Evolutionary conservation across 2,329 filamentous ascomycete species (phyloP).

Genomic region (Calycina herbarum): DNA sequence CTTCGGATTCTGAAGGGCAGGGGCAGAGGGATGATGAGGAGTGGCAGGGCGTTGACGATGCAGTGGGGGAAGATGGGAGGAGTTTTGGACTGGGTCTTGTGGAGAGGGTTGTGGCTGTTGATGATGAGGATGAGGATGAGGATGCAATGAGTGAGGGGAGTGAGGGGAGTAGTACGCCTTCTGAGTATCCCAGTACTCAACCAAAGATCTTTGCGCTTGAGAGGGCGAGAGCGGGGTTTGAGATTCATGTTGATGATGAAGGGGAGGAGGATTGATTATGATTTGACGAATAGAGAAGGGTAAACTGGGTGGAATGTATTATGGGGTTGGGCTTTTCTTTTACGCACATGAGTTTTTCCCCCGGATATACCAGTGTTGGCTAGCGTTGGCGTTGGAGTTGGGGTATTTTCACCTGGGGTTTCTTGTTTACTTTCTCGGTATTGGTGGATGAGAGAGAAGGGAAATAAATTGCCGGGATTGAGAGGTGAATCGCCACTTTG

Average conservation of each 20-base stretch:
- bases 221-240: constrained; percentile 23
- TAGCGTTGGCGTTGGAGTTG: too few species aligned
- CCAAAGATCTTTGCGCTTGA: constrained; percentile 15
- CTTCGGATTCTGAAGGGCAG: not conserved
- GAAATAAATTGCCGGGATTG: too few species aligned
- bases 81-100: constrained; percentile 3
- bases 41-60: constrained; percentile 33
- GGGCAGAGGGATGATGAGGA: constrained; percentile 26
- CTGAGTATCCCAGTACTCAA: constrained; percentile 56
- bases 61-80: not conserved
- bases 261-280: not conserved
- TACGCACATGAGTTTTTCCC: too few species aligned
- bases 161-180: constrained; percentile 51
- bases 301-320: constrained; percentile 1
- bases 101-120: constrained; percentile 28
- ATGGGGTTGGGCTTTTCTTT: not conserved
- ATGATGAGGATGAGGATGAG: constrained; percentile 30
- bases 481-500: too few species aligned
- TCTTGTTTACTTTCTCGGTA: too few species aligned
- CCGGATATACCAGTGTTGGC: too few species aligned
- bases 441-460: too few species aligned
- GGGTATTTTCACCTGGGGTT: too few species aligned
- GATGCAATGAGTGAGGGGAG: constrained; percentile 39
- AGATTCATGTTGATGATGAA: constrained; percentile 35
- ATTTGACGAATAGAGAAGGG: not conserved